Conservation (phyloP, 495 filamentous ascomycete species). For the Penicillium dipodomyicola region DNA sequence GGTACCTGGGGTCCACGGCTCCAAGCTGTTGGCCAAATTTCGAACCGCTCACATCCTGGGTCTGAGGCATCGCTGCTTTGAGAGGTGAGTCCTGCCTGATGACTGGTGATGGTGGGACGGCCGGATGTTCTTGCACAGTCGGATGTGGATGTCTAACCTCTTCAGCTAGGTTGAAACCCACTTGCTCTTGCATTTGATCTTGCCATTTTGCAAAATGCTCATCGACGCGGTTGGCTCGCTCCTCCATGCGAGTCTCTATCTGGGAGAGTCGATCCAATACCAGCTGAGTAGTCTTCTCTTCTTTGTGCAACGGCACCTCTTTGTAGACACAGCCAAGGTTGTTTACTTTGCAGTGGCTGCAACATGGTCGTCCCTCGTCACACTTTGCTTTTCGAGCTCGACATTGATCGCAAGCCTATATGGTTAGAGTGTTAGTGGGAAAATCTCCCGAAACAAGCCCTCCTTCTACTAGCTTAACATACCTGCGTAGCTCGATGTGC, state of each 20-base stretch:
- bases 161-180: background rate
- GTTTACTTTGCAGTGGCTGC: constrained; percentile 60
- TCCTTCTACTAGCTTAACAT: constrained; percentile 9
- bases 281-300: constrained; percentile 44
- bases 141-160: background rate
- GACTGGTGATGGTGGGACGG: background rate
- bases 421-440: constrained; percentile 2
- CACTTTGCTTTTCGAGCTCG: constrained; percentile 63
- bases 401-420: constrained; percentile 60
- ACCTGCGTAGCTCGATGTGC: constrained; percentile 45
- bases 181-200: constrained; percentile 13
- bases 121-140: background rate
- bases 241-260: constrained; percentile 29
- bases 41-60: background rate
- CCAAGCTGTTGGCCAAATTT: constrained; percentile 5
- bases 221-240: constrained; percentile 27
- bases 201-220: constrained; percentile 10
- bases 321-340: constrained; percentile 55
- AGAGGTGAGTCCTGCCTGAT: constrained; percentile 14
- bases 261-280: constrained; percentile 34
- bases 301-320: constrained; percentile 60
- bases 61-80: background rate
- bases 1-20: background rate
- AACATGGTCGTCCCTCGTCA: constrained; percentile 57
- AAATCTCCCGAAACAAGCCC: background rate